Percentiles rank a stretch among this genome's conserved stretches.
Evolutionary conservation across 1,139 yeast genomes (phyloP).

Genomic region (Candida gigantensis): DNA sequence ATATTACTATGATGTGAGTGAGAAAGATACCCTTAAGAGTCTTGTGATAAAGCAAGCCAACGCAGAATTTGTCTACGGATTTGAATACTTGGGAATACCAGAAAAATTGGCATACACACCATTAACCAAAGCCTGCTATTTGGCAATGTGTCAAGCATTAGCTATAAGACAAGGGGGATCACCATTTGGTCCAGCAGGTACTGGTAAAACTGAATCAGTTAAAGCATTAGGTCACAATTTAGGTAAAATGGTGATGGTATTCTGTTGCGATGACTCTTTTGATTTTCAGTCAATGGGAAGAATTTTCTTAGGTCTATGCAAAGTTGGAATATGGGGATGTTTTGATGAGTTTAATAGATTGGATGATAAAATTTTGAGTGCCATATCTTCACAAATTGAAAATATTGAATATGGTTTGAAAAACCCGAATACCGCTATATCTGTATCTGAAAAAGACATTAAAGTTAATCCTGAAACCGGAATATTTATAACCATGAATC

Average conservation of each 20-base stretch:
- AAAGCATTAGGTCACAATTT: slow-evolving; percentile 81
- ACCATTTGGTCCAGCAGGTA: slow-evolving; percentile 96
- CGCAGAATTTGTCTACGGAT: slow-evolving; percentile 63
- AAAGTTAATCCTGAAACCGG: slow-evolving; percentile 59
- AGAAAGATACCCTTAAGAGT: slow-evolving; percentile 28
- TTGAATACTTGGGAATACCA: slow-evolving; percentile 78
- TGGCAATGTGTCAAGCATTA: slow-evolving; percentile 75
- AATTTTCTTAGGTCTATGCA: slow-evolving; percentile 77
- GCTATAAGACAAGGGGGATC: slow-evolving; percentile 83
- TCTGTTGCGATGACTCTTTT: slow-evolving; percentile 89
- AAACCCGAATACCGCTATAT: slow-evolving; percentile 27
- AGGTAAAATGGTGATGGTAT: slow-evolving; percentile 82
- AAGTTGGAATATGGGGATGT: slow-evolving; percentile 93
- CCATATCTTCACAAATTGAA: slow-evolving; percentile 83
- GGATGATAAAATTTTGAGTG: slow-evolving; percentile 70
- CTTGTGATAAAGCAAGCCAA: slow-evolving; percentile 56
- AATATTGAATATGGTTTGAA: slow-evolving; percentile 59
- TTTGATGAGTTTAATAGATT: slow-evolving; percentile 94
- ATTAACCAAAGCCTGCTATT: slow-evolving; percentile 61
- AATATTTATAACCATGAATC: slow-evolving; percentile 89
- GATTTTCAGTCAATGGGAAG: slow-evolving; percentile 82
- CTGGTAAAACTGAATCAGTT: slow-evolving; percentile 92
- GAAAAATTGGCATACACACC: slow-evolving; percentile 81
- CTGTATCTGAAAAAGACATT: slow-evolving; percentile 49
- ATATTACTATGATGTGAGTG: slow-evolving; percentile 37